Evolutionary conservation across 257 asterid genomes (phyloP).

Genomic region (Nicotiana sylvestris): DNA sequence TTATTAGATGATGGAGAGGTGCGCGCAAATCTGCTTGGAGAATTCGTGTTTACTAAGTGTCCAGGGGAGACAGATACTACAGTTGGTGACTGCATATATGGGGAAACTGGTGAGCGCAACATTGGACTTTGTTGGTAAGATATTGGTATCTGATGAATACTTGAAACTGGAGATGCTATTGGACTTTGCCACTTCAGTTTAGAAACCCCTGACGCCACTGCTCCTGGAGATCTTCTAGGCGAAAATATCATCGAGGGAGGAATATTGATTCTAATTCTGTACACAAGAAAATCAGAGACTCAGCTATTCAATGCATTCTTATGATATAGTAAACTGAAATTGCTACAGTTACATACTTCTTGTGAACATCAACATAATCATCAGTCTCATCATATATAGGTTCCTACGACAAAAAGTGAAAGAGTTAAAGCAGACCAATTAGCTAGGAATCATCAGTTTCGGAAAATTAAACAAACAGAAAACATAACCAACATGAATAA

Average conservation of each 20-base stretch:
- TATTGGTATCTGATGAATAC: conserved; percentile 21
- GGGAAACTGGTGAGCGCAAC: conserved; percentile 35
- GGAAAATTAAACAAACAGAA: neutral
- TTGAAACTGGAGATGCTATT: conserved; percentile 25
- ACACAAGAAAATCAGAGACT: neutral
- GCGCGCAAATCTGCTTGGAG: conserved; percentile 22
- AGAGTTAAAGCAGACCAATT: neutral
- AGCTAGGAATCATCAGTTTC: neutral
- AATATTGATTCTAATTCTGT: conserved; percentile 51
- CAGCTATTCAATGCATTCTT: neutral
- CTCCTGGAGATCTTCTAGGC: conserved; percentile 37
- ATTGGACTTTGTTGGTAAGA: conserved; percentile 37
- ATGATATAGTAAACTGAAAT: neutral
- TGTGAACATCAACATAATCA: conserved; percentile 52
- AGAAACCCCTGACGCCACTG: conserved; percentile 5
- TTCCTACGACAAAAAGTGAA: conserved; percentile 24
- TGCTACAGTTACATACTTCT: conserved; percentile 28
- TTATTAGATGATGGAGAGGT: conserved; percentile 26
- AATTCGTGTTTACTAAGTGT: conserved; percentile 3
- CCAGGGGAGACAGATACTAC: conserved; percentile 24
- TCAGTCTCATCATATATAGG: conserved; percentile 66
- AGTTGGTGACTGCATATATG: conserved; percentile 28
- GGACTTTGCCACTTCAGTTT: conserved; percentile 27
- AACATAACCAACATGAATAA: neutral
- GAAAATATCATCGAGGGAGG: conserved; percentile 30